A percentile compares a stretch with the other conserved stretches of the same genome.
Evolutionary conservation across 352 stramenopile species (phyloP).

Genomic region (Pythium rhizo-oryzae): DNA sequence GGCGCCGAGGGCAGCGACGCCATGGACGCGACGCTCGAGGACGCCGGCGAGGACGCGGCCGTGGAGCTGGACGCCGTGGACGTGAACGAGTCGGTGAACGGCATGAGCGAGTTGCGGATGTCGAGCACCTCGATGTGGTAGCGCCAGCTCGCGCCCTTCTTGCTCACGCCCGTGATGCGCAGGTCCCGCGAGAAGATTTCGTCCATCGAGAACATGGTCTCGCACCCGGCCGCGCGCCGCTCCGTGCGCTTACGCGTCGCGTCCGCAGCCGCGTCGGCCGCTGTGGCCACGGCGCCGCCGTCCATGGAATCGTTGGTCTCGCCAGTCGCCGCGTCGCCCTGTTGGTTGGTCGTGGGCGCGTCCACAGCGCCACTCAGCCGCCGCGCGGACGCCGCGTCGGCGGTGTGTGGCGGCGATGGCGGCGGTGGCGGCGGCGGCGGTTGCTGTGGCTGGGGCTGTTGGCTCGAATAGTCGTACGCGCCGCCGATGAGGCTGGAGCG

Average conservation of each 20-base stretch:
- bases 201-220: slow-evolving; percentile 30
- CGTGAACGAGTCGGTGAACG: slow-evolving; percentile 20
- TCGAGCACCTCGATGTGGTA: slow-evolving; percentile 85
- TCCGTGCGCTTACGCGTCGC: slow-evolving; percentile 23
- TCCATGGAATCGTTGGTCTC: not conserved
- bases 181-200: slow-evolving; percentile 51
- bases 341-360: not conserved
- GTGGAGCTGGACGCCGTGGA: slow-evolving; percentile 17
- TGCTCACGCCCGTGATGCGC: slow-evolving; percentile 74
- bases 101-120: slow-evolving; percentile 41
- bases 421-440: too few species aligned
- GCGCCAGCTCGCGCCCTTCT: slow-evolving; percentile 65
- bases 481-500: slow-evolving; percentile 8
- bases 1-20: slow-evolving; percentile 10
- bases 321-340: not conserved
- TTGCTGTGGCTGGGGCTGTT: not conserved
- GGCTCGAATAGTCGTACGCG: slow-evolving; percentile 9
- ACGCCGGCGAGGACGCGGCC: slow-evolving; percentile 18
- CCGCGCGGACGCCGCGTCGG: too few species aligned
- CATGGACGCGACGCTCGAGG: slow-evolving; percentile 22
- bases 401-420: too few species aligned
- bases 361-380: too few species aligned
- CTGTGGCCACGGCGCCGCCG: too few species aligned
- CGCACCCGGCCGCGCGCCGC: slow-evolving; percentile 20
- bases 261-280: not conserved